Base-by-base conservation (phyloP, 768 basidiomycete species). In the Chalciporus chontae region DNA sequence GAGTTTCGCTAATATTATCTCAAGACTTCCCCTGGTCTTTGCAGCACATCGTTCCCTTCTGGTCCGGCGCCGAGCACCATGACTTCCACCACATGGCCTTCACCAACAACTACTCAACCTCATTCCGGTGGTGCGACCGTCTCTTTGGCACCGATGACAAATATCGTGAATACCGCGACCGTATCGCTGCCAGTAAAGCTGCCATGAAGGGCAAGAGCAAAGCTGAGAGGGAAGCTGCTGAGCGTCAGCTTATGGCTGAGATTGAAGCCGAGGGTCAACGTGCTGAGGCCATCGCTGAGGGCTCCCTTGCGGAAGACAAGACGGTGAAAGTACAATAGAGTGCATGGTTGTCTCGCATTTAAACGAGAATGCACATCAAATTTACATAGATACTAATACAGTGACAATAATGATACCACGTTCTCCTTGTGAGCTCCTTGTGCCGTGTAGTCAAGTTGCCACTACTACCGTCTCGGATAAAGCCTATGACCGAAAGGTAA, bases 51-150 rank as follows among this genome's bases (percentile, higher is more conserved):
- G 52, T 98, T 27, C 94, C 94, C 2, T 90, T 98, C 79, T 98
- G 94, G 94, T 87, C 90, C 7, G 94, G 95, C 34, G 94, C 94
- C 0, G 95, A 97, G 61, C 92, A 95, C 72, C 94, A 96, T 67
- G 94, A 97, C 65, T 97, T 93, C 82, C 95, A 98, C 71, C 95
- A 99, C 72, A 90, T 93, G 89, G 85, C 89, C 4, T 95, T 94
- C 76, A 83, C 82, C 43, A 93, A 94, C 76, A 94, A 94, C 76
- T 95, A 79, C 67, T 89, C 90, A 8, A 94, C 93, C 7, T 90
- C 87, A 18, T 96, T 96, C 83, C 82, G 93, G 36, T 95, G 90
- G 87, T 91, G 88, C 69, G 95, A 98, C 69, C 78, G 79, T 52
- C 70, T 92, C 57, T 85, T 90, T 62, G 94, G 94, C 44, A 98